These are phyloP conservation scores for Nelumbo lutea DNA, from an alignment of 164 flowering plant genomes.

Conservation along the genomic window DNA sequence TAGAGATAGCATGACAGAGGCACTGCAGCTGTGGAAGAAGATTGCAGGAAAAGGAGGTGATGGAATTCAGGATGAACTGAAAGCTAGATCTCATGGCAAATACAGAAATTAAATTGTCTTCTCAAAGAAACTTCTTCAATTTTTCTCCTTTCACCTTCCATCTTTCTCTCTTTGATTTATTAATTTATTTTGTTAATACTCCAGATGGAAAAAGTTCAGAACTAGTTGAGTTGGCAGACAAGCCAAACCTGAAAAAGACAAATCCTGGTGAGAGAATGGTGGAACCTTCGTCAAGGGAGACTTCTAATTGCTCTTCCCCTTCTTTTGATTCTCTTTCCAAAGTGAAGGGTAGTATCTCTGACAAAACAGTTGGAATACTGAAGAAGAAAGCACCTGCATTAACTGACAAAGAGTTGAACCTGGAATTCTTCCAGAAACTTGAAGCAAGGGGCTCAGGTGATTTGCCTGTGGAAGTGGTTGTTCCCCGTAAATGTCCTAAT, in stretches of 20 bases:
- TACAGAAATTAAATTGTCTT: too few relatives aligned
- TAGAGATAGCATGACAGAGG: conserved; percentile 89
- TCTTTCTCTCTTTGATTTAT: conserved; percentile 1
- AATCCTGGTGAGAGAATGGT: conserved; percentile 28
- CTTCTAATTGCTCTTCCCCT: conserved; percentile 33
- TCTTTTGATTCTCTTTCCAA: conserved; percentile 37
- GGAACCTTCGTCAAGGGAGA: conserved; percentile 33
- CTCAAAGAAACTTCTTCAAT: background rate
- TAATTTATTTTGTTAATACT: background rate
- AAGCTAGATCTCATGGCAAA: conserved; percentile 44
- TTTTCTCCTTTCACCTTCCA: background rate
- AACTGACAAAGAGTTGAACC: conserved; percentile 74
- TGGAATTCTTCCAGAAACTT: conserved; percentile 87
- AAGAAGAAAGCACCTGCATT: conserved; percentile 79
- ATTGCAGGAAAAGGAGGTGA: conserved; percentile 55
- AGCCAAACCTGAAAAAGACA: conserved; percentile 21
- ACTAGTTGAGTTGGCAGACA: conserved; percentile 32
- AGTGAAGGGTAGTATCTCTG: conserved; percentile 44
- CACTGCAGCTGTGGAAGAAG: conserved; percentile 83
- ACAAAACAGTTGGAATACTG: conserved; percentile 68
- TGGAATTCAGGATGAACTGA: conserved; percentile 41
- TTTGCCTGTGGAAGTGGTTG: conserved; percentile 85
- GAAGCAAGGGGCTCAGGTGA: conserved; percentile 71
- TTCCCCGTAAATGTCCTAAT: conserved; percentile 55
- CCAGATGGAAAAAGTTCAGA: conserved; percentile 39